A percentile compares a stretch with the other conserved stretches of the same genome.
These are phyloP conservation scores for Carallia brachiata DNA, from an alignment of 345 rosid genomes.

Conservation along the genomic window DNA sequence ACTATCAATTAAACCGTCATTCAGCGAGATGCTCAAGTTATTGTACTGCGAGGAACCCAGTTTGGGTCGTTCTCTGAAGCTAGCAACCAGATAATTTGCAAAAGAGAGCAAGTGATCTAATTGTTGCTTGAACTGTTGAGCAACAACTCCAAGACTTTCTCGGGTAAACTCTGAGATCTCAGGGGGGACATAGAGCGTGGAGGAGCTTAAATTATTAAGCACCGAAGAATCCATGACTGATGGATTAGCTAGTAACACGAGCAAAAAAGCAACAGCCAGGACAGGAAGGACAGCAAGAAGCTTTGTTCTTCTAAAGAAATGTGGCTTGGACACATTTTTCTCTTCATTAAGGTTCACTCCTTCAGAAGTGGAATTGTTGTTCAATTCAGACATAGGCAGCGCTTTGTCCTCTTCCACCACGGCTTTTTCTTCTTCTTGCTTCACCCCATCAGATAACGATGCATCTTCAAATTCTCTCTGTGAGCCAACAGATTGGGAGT, in stretches of 20 bases:
- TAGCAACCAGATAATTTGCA: slow-evolving; percentile 33
- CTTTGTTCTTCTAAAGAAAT: slow-evolving; percentile 39
- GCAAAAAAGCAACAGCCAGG: slow-evolving; percentile 32
- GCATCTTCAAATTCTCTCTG: slow-evolving; percentile 40
- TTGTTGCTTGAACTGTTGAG: slow-evolving; percentile 40
- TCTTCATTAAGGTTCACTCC: slow-evolving; percentile 20
- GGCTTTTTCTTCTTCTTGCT: slow-evolving; percentile 21
- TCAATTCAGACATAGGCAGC: slow-evolving; percentile 18
- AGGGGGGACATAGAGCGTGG: slow-evolving; percentile 35
- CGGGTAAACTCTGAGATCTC: slow-evolving; percentile 37
- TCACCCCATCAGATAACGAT: slow-evolving; percentile 18
- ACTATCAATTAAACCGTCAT: slow-evolving; percentile 29
- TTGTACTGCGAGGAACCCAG: slow-evolving; percentile 38
- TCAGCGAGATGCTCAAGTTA: slow-evolving; percentile 48
- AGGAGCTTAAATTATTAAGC: slow-evolving; percentile 32
- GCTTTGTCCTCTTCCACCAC: slow-evolving; percentile 16
- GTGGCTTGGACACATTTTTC: slow-evolving; percentile 31
- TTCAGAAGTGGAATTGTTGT: slow-evolving; percentile 5
- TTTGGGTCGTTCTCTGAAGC: slow-evolving; percentile 26
- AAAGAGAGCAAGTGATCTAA: slow-evolving; percentile 32
- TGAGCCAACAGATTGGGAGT: slow-evolving; percentile 41
- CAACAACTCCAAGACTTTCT: slow-evolving; percentile 29
- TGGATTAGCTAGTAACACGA: slow-evolving; percentile 35
- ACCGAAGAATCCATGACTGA: slow-evolving; percentile 23
- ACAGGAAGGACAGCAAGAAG: slow-evolving; percentile 41